Percentiles rank a stretch among this genome's conserved stretches.
Conservation (phyloP, 768 basidiomycete genomes). For the Agaricus sinodeliciosus region DNA sequence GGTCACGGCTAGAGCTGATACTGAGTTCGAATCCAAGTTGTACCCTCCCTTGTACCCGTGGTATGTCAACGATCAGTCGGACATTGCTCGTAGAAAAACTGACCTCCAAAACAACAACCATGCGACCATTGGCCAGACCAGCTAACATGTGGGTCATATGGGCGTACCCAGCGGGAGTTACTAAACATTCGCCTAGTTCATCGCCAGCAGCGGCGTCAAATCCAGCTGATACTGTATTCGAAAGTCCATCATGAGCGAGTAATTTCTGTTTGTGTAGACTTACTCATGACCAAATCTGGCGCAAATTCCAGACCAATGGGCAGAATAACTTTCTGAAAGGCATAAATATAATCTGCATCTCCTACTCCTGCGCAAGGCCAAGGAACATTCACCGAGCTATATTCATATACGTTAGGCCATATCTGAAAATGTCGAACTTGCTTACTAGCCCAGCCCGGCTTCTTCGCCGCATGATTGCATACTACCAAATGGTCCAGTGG, state of each 20-base stretch:
- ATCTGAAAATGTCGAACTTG: slow-evolving; percentile 11
- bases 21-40: slow-evolving; percentile 82
- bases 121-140: slow-evolving; percentile 77
- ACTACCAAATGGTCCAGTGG: slow-evolving; percentile 85
- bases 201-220: slow-evolving; percentile 97
- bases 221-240: slow-evolving; percentile 80
- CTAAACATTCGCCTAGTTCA: slow-evolving; percentile 83
- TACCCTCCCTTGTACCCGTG: slow-evolving; percentile 77
- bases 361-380: slow-evolving; percentile 88
- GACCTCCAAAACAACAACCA: slow-evolving; percentile 94
- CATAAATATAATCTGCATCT: slow-evolving; percentile 94
- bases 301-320: slow-evolving; percentile 96
- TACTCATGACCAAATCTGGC: slow-evolving; percentile 94
- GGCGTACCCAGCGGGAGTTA: slow-evolving; percentile 88
- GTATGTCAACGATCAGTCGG: not conserved
- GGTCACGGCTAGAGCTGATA: slow-evolving; percentile 82
- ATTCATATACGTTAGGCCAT: slow-evolving; percentile 1
- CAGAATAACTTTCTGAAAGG: slow-evolving; percentile 94
- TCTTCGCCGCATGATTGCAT: slow-evolving; percentile 85
- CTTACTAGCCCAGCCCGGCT: slow-evolving; percentile 79
- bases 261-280: slow-evolving; percentile 20
- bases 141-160: slow-evolving; percentile 99
- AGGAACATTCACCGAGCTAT: slow-evolving; percentile 90
- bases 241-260: not conserved
- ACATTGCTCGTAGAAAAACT: slow-evolving; percentile 8